A percentile compares a stretch with the other conserved stretches of the same genome.
Conservation (phyloP, 2,329 filamentous ascomycete genomes). For the Botrytis medusae region DNA sequence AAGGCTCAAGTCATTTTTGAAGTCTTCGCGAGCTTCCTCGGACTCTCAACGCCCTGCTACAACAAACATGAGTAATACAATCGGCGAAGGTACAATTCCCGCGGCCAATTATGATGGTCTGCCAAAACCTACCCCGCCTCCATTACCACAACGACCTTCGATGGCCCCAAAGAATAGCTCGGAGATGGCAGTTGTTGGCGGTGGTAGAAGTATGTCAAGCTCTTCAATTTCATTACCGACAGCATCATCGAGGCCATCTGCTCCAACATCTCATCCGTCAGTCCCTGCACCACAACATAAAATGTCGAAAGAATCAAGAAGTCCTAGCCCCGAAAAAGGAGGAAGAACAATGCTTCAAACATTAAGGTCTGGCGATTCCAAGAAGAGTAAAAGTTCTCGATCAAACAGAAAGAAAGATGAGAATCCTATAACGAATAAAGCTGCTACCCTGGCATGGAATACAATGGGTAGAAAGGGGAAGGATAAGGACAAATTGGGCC, state of each 20-base stretch:
- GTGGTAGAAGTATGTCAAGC: conserved; percentile 33
- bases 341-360: conserved; percentile 60
- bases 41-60: neutral
- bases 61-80: conserved; percentile 38
- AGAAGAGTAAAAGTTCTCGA: conserved; percentile 44
- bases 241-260: conserved; percentile 26
- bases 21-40: conserved; percentile 11
- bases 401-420: conserved; percentile 41
- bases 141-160: conserved; percentile 56
- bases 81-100: conserved; percentile 79
- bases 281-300: conserved; percentile 27
- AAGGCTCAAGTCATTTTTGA: conserved; percentile 20
- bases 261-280: conserved; percentile 28
- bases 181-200: conserved; percentile 45
- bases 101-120: conserved; percentile 77
- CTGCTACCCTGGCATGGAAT: conserved; percentile 61
- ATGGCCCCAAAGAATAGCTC: conserved; percentile 51
- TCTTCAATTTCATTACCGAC: conserved; percentile 22
- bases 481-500: conserved; percentile 33
- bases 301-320: conserved; percentile 44
- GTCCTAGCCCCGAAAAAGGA: conserved; percentile 57
- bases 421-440: conserved; percentile 58
- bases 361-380: conserved; percentile 53
- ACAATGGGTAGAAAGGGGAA: conserved; percentile 32
- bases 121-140: conserved; percentile 60